Evolutionary conservation across 768 basidiomycete genomes (phyloP).

Genomic region (Trametes meyenii): DNA sequence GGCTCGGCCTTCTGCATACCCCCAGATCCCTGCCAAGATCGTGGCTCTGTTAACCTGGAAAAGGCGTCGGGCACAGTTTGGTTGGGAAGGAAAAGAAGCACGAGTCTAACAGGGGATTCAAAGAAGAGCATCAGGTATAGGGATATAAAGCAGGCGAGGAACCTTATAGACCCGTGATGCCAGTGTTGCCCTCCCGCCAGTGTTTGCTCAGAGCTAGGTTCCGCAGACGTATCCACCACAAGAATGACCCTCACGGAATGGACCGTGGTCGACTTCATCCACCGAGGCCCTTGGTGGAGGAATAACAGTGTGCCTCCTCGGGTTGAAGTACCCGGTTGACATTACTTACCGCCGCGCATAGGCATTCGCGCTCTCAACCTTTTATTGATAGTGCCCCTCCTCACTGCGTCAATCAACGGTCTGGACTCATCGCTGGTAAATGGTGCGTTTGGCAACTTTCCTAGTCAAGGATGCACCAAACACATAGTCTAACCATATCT

Average conservation of each 20-base stretch:
- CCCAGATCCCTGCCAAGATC: slow-evolving; percentile 27
- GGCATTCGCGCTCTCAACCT: slow-evolving; percentile 63
- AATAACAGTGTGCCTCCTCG: slow-evolving; percentile 50
- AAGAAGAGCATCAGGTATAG: slow-evolving; percentile 1
- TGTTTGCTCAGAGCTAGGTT: background rate
- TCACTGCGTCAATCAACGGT: slow-evolving; percentile 68
- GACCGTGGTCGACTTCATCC: slow-evolving; percentile 62
- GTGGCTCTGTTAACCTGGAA: slow-evolving; percentile 12
- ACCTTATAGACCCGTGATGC: slow-evolving; percentile 7
- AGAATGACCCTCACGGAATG: slow-evolving; percentile 45
- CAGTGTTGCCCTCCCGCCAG: background rate
- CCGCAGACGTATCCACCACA: background rate
- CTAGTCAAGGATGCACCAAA: slow-evolving; percentile 30
- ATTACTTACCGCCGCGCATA: slow-evolving; percentile 26
- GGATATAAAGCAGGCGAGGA: slow-evolving; percentile 18
- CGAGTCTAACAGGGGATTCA: background rate
- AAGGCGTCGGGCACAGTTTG: background rate
- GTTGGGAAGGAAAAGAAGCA: background rate
- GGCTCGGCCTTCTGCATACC: slow-evolving; percentile 27
- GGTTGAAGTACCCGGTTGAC: background rate
- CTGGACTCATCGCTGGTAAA: slow-evolving; percentile 71
- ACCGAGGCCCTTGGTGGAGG: slow-evolving; percentile 62
- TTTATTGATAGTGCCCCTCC: slow-evolving; percentile 60
- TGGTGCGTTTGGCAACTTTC: slow-evolving; percentile 30
- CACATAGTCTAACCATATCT: slow-evolving; percentile 24